Base-by-base conservation (phyloP, 2,329 filamentous ascomycete genomes). In the Falciphora oryzae region DNA sequence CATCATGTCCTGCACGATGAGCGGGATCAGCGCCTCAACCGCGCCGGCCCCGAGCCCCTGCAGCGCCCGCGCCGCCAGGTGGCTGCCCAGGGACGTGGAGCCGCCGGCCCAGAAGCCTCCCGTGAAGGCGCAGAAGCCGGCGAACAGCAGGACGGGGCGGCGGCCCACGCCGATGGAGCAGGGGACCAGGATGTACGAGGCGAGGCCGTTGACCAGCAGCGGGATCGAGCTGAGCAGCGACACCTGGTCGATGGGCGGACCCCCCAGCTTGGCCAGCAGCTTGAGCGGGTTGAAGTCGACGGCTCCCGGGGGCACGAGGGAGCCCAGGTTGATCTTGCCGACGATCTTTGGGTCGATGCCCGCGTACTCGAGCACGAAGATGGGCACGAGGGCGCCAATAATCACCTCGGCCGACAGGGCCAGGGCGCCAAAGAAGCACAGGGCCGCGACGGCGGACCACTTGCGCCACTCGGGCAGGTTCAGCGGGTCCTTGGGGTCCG, bases 1-100 rank as follows among this genome's bases (percentile, higher is more conserved):
- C 50, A 67, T 65, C 18, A 62, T 67, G 25, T 66, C 66, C 65
- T 67, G 66, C 3, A 67, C 63, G 64, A 67, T 67, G 29, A 72
- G 68, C 64, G 77, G 77, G 11, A 78, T 73, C 3, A 79, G 73
- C 7, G 72, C 78, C 66, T 78, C 77, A 1, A 74, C 76, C 1
- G 75, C 73, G 44, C 76, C 77, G 1, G 76, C 74, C 0, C 76
- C 75, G 22, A 79, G 59, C 8, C 74, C 75, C 59, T 73, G 72
- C 8, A 79, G 65, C 14, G 76, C 74, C 1, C 77, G 74, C 7
- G 74, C 68, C 2, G 72, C 73, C 27, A 79, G 71, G 66, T 80
- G 77, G 5, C 72, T 72, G 44, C 73, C 67, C 64, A 73, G 78
- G 11, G 68, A 71, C 11, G 72, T 70, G 2, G 73, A 73, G 2